Conservation (phyloP, 257 asterid species). For the Fraxinus cuspidata region DNA sequence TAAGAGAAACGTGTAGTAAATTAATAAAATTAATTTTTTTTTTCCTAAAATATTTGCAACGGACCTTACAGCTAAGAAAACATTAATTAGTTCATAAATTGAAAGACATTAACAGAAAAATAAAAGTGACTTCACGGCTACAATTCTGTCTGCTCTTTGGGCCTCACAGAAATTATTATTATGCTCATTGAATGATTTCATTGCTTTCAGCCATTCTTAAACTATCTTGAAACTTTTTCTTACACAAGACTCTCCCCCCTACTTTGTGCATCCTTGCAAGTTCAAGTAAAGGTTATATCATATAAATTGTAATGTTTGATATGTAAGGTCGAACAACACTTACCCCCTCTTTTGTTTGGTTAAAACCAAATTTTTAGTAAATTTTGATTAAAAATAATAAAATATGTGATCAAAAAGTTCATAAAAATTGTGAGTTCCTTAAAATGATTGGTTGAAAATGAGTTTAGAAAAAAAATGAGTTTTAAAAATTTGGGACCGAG, state of each 20-base stretch:
- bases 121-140: slow-evolving; percentile 43
- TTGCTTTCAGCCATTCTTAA: not conserved
- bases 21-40: not conserved
- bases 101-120: slow-evolving; percentile 36
- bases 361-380: no score
- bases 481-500: no score
- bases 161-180: not conserved
- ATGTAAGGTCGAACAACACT: not conserved
- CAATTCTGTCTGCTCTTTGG: not conserved
- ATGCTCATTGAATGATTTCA: not conserved
- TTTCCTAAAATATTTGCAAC: not conserved
- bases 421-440: no score
- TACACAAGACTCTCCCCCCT: not conserved
- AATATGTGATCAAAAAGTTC: no score
- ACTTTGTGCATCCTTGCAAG: not conserved
- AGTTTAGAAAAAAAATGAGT: no score
- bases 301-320: not conserved
- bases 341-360: no score
- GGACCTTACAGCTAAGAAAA: slow-evolving; percentile 12
- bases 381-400: no score
- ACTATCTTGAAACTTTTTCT: not conserved
- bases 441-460: no score
- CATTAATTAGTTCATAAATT: slow-evolving; percentile 33
- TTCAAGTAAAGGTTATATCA: not conserved
- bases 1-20: not conserved